These are phyloP conservation scores for Dalbergia cultrata DNA, from an alignment of 306 rosid species.

Conservation along the genomic window DNA sequence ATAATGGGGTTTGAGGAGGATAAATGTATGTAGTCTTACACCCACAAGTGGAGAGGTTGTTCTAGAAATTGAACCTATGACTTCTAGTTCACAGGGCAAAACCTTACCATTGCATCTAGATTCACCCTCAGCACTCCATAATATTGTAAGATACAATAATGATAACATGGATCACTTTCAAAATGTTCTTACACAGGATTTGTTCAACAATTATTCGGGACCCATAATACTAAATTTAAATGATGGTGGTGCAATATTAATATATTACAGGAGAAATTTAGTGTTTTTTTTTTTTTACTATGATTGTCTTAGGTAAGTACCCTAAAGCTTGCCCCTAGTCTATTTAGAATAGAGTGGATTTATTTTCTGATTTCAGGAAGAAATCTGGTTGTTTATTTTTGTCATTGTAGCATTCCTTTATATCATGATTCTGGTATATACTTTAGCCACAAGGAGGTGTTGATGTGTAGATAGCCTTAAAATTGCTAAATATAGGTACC, in stretches of 20 bases:
- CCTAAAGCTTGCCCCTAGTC: slow-evolving; percentile 8
- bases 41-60: no score
- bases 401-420: not conserved
- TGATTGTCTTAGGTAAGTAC: slow-evolving; percentile 11
- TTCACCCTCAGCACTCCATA: no score
- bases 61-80: no score
- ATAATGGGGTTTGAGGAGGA: no score
- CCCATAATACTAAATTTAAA: slow-evolving; percentile 19
- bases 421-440: not conserved
- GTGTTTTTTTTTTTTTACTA: not conserved
- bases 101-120: no score
- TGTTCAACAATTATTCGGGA: slow-evolving; percentile 19
- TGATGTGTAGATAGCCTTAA: not conserved
- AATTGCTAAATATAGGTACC: not conserved
- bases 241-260: not conserved
- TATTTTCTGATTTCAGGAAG: slow-evolving; percentile 27
- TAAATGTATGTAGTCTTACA: no score
- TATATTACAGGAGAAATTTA: not conserved
- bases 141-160: no score
- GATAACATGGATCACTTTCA: no score
- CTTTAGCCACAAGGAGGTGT: not conserved
- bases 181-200: slow-evolving; percentile 9
- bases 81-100: no score
- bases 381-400: not conserved
- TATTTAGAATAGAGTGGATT: slow-evolving; percentile 7